Base-by-base conservation (phyloP, 164 flowering plant species). In the Taxillus chinensis region DNA sequence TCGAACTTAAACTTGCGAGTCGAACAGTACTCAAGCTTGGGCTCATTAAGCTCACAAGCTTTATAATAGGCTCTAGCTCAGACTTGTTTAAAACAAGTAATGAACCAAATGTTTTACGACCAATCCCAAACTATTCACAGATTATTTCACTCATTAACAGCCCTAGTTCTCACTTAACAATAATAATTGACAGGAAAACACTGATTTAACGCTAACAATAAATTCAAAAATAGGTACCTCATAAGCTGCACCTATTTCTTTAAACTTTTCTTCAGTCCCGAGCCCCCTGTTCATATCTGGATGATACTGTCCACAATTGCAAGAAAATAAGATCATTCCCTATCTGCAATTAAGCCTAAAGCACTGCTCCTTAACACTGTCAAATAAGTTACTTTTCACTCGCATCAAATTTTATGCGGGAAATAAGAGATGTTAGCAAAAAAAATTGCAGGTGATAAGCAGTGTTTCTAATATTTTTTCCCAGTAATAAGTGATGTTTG, bases 241-340 rank as follows among this genome's bases (percentile, higher is more conserved):
- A 75, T 93, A 93, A 27, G 99, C 99, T 49, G 95, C 86, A 77
- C 89, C 82, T n/a, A 93, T 90, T 79, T 90, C 89, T 70, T 93
- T 93, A 74, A 93, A 93, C 76, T 86, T 90, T 39, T 93, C 97
- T 73, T 90, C 99, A 7, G 97, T 82, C 43, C 85, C 95, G 61
- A 88, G 81, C 48, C 70, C 75, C 77, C 82, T 93, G 79, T 83
- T 93, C 84, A 87, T 67, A 78, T 93, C 99, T 14, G 99, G 99
- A 84, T 93, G 99, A 75, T 85, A 90, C 99, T 90, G 78, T 64
- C 55, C 48, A 55, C 59, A 66, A 61, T 10, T 4, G 40, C 38
- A 55, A 55, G 40, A 17, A 7, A 55, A 17, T 55, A 17, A 17
- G 58, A 17, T 55, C 38, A 55, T 8, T 9, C 58, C n/a, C 5